phyloP scores from a whole-genome alignment of 1,139 yeast species.

The Blastobotrys serpentis region DNA sequence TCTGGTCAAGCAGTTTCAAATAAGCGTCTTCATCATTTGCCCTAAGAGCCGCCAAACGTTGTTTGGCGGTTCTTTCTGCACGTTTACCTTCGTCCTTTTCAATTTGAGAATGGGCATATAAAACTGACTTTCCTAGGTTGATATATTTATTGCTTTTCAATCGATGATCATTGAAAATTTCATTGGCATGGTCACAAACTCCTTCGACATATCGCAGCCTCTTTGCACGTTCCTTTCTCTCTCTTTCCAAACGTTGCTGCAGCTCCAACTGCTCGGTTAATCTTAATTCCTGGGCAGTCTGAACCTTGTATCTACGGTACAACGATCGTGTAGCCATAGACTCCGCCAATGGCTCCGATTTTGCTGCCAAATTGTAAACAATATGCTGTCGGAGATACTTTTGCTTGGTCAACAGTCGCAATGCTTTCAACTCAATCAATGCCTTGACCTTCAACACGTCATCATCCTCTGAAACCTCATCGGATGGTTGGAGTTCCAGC shows the following conservation, averaged over 20 bases:
- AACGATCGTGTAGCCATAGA: constrained; percentile 38
- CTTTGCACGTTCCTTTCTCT: constrained; percentile 40
- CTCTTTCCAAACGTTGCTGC: constrained; percentile 55
- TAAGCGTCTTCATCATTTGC: constrained; percentile 98
- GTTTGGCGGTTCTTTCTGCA: constrained; percentile 88
- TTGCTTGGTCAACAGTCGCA: constrained; percentile 78
- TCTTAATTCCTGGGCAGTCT: constrained; percentile 58
- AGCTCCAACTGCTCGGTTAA: constrained; percentile 61
- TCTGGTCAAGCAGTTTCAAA: constrained; percentile 88
- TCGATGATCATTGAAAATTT: constrained; percentile 34
- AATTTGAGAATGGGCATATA: constrained; percentile 61
- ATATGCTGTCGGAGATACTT: constrained; percentile 78
- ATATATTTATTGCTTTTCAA: constrained; percentile 19
- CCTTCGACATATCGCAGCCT: constrained; percentile 38
- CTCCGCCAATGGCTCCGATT: constrained; percentile 33
- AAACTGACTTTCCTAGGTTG: constrained; percentile 45
- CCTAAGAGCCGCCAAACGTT: constrained; percentile 94
- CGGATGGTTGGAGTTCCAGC: constrained; percentile 43
- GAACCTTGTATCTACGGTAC: constrained; percentile 57
- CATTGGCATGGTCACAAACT: constrained; percentile 41
- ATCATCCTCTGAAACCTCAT: constrained; percentile 46
- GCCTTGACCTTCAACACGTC: constrained; percentile 56
- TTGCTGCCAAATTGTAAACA: constrained; percentile 57
- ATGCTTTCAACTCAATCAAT: constrained; percentile 76
- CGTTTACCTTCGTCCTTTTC: constrained; percentile 90